Evolutionary conservation across 305 asterid genomes (phyloP).

Genomic region (Plantago coronopus): DNA sequence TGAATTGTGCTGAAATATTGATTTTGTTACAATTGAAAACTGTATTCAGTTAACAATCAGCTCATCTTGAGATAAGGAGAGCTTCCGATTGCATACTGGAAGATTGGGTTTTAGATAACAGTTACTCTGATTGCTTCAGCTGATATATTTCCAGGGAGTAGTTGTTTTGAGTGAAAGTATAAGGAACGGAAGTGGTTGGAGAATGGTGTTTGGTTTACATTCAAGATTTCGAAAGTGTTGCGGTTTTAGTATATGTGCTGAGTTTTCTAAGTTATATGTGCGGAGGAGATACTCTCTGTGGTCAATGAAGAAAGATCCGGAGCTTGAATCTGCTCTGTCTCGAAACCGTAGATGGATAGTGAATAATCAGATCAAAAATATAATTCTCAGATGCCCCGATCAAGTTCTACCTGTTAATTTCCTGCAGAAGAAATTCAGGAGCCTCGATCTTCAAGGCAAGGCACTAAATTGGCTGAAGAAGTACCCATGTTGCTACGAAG

Average conservation of each 20-base stretch:
- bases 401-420: constrained; percentile 48
- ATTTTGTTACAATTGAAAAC: too few relatives aligned
- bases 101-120: too few relatives aligned
- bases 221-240: constrained; percentile 24
- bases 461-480: constrained; percentile 87
- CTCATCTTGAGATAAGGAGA: too few relatives aligned
- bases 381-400: constrained; percentile 61
- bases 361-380: constrained; percentile 83
- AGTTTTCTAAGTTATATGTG: constrained; percentile 20
- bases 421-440: constrained; percentile 79
- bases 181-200: constrained; percentile 4
- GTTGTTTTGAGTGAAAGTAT: constrained; percentile 9
- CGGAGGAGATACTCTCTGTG: constrained; percentile 54
- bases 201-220: constrained; percentile 25
- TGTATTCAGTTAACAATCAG: too few relatives aligned
- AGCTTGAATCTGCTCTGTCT: constrained; percentile 69
- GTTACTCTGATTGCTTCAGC: too few relatives aligned
- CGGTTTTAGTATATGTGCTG: constrained; percentile 17
- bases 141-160: too few relatives aligned
- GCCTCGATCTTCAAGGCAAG: constrained; percentile 78
- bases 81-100: too few relatives aligned
- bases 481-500: constrained; percentile 87
- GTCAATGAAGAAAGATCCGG: constrained; percentile 96
- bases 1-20: too few relatives aligned
- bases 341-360: constrained; percentile 88